Percentiles rank a stretch among this genome's conserved stretches.
These are phyloP conservation scores for Trichoderma reesei DNA, from an alignment of 495 filamentous ascomycete species.

Conservation along the genomic window DNA sequence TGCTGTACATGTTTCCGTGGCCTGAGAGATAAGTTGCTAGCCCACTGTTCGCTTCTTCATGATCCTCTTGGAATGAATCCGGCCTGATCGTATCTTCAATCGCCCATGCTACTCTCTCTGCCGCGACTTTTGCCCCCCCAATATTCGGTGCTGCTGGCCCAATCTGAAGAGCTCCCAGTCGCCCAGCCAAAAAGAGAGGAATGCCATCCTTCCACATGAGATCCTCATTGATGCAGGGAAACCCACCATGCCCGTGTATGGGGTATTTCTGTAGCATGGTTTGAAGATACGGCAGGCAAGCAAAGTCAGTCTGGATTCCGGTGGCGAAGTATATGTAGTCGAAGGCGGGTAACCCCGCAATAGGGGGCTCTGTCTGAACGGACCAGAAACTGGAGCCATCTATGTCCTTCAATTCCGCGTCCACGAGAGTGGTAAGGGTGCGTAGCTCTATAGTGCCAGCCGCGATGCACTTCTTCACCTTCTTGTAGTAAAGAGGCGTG, in stretches of 20 bases:
- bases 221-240: conserved; percentile 55
- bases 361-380: conserved; percentile 38
- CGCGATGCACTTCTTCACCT: conserved; percentile 40
- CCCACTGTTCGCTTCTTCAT: background rate
- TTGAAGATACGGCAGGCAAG: conserved; percentile 39
- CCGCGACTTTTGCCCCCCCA: conserved; percentile 52
- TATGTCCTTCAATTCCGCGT: conserved; percentile 20
- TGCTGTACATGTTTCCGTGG: conserved; percentile 10
- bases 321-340: conserved; percentile 61
- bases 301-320: conserved; percentile 42
- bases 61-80: background rate
- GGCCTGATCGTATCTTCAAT: conserved; percentile 37
- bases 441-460: conserved; percentile 37
- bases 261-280: conserved; percentile 43
- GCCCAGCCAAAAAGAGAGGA: conserved; percentile 51
- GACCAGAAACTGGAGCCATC: conserved; percentile 33
- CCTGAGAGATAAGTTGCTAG: background rate
- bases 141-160: conserved; percentile 54
- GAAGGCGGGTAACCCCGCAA: conserved; percentile 39
- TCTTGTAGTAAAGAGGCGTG: conserved; percentile 41
- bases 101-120: conserved; percentile 52
- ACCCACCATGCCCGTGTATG: conserved; percentile 40
- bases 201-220: conserved; percentile 51
- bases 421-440: conserved; percentile 36
- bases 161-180: conserved; percentile 46